These are phyloP conservation scores for Osmanthus fragrans DNA, from an alignment of 257 asterid genomes.

Conservation along the genomic window DNA sequence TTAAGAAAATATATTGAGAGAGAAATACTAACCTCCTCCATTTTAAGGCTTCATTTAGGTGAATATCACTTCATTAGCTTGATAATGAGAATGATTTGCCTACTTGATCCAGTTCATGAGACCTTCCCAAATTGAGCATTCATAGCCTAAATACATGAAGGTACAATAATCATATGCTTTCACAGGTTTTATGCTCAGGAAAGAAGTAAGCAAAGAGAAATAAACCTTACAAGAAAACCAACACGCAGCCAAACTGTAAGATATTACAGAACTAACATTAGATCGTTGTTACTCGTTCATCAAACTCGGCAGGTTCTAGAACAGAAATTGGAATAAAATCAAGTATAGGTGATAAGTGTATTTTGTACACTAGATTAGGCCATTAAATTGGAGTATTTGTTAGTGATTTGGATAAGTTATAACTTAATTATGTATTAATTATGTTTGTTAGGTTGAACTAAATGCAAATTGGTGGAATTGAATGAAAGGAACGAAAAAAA, in stretches of 20 bases:
- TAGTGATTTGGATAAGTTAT: no score
- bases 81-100: conserved; percentile 11
- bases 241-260: no score
- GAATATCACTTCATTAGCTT: neutral
- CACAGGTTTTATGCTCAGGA: conserved; percentile 2
- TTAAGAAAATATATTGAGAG: conserved; percentile 8
- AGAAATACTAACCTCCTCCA: conserved; percentile 20
- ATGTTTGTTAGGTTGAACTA: no score
- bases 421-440: no score
- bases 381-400: no score
- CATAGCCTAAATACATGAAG: conserved; percentile 18
- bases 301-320: neutral
- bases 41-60: conserved; percentile 3
- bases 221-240: neutral
- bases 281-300: neutral
- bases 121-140: conserved; percentile 15
- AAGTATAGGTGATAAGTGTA: neutral
- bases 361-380: no score
- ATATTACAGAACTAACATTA: neutral
- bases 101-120: conserved; percentile 7
- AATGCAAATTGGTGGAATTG: no score
- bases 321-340: no score
- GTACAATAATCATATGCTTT: conserved; percentile 1
- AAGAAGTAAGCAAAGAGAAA: neutral
- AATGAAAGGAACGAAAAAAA: no score